Evolutionary conservation across 352 stramenopile species (phyloP), one percentile per base, ranked within the genome.

Genomic region (Phytophthora boehmeriae): DNA sequence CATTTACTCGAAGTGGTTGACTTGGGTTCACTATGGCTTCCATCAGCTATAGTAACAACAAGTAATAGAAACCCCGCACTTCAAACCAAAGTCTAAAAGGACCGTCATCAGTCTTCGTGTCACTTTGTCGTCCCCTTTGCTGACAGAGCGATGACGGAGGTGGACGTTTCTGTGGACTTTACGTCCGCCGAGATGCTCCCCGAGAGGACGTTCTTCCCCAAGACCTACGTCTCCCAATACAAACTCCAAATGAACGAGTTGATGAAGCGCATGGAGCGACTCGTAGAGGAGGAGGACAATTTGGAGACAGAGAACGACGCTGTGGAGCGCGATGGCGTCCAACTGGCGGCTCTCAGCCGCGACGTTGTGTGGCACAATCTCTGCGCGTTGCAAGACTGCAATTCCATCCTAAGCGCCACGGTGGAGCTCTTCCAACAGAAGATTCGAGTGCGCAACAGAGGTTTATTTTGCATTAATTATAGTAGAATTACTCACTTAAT

Each of bases 321-420:
- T 25, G 9, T 73, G 10, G 75, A 83, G 50, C 66, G 48, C 48
- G 54, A 85, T 55, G 75, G 70, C 13, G 57, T 71, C 34, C 60
- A 79, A 16, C 62, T 89, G 45, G 60, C 71, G 13, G 45, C 59
- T 20, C 63, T 89, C 11, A 71, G 73, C 34, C 56, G 73, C 20
- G 65, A 89, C 30, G 86, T 71, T 0, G 69, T 90, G 10, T 92
- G 83, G 80, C 80, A 83, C 27, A 89, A 89, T 47, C 60, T 92
- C 14, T 69, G 63, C 41, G 75, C 77, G 32, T 66, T 92, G 1
- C 63, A 83, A n/a, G 79, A 92, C 64, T 90, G 77, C 53, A 61
- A 66, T 34, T 20, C 54, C 27, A 48, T 78, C 17, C 50, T 90
- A 49, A 63, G 72, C 6, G 64, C 71, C 10, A 75, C 74, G 14